Base-by-base conservation (phyloP, 352 stramenopile species). In the Elongisporangium prolatum region DNA sequence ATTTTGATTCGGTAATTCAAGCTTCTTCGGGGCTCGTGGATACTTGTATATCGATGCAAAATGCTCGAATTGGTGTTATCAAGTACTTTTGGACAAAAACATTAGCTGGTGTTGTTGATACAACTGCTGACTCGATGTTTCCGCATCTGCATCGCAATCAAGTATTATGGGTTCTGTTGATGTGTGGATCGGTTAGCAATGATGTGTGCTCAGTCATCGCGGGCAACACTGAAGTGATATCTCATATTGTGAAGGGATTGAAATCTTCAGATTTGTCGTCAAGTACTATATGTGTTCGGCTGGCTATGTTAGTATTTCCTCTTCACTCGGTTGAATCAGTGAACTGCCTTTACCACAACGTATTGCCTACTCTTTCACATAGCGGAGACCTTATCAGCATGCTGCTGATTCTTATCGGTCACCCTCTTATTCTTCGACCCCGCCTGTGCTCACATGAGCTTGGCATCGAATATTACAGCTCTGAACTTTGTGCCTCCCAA, bases 241-340 rank as follows among this genome's bases (percentile, higher is more conserved):
- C 63, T n/a, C 74, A 86, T 20, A 73, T 93, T 59, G 72, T 93
- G 8, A 63, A 63, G 22, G 84, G 77, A 34, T 86, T 95, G 56
- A 67, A 75, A 20, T 80, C 82, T 0, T 44, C 71, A 0, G 84
- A 93, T 51, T 56, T 93, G 20, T 66, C 86, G 52, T 83, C 77
- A 9, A 79, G 78, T 8, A 91, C 77, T 8, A 74, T 93, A 28
- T 93, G 79, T 57, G 87, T 93, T 60, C 82, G 83, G n/a, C 67
- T 95, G 24, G 84, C 79, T 1, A 93, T 93, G 86, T 65, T 95
- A 9, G 68, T 93, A 37, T 89, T 95, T 60, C 86, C 86, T 0
- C 61, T 89, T 8, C 79, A 89, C 58, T 93, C 86, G 0, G 74
- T 95, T 0, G 81, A 77, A n/a, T 67, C 67, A 7, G 71, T 95